A percentile compares a stretch with the other conserved stretches of the same genome.
These are phyloP conservation scores for Oryza coarctata DNA, from an alignment of 176 grass and related monocot species.

Conservation along the genomic window DNA sequence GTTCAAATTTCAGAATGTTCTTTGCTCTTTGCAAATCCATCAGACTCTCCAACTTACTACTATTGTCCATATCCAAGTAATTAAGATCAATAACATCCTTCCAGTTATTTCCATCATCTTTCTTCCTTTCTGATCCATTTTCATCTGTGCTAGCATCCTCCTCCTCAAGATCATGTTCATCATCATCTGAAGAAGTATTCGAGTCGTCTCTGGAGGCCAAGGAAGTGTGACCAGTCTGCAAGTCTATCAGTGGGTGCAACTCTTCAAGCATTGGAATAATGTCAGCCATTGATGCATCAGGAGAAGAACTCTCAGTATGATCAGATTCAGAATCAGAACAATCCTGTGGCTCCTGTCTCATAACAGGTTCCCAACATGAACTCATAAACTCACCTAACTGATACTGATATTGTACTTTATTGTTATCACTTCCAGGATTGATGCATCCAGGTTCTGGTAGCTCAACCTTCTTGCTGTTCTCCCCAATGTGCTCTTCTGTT, in stretches of 20 bases:
- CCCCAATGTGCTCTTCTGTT: conserved; percentile 12
- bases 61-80: conserved; percentile 34
- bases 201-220: conserved; percentile 15
- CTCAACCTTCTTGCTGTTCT: conserved; percentile 16
- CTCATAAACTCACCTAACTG: conserved; percentile 57
- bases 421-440: not conserved
- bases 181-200: conserved; percentile 35
- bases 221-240: conserved; percentile 17
- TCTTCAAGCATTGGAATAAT: conserved; percentile 77
- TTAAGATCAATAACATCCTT: conserved; percentile 35
- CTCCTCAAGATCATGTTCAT: conserved; percentile 37
- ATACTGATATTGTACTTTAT: conserved; percentile 13
- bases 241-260: conserved; percentile 43
- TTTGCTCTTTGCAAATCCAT: conserved; percentile 49
- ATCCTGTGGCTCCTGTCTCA: conserved; percentile 34
- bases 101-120: conserved; percentile 23
- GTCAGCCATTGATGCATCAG: conserved; percentile 65
- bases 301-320: conserved; percentile 56
- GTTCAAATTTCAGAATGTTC: conserved; percentile 50
- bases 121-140: conserved; percentile 22
- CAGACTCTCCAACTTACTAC: conserved; percentile 26
- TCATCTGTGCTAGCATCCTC: conserved; percentile 39
- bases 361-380: conserved; percentile 55
- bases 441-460: conserved; percentile 9
- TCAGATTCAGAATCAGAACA: conserved; percentile 48